These are phyloP conservation scores for Ustilago lituana DNA, from an alignment of 1,284 basidiomycete genomes.

Conservation along the genomic window DNA sequence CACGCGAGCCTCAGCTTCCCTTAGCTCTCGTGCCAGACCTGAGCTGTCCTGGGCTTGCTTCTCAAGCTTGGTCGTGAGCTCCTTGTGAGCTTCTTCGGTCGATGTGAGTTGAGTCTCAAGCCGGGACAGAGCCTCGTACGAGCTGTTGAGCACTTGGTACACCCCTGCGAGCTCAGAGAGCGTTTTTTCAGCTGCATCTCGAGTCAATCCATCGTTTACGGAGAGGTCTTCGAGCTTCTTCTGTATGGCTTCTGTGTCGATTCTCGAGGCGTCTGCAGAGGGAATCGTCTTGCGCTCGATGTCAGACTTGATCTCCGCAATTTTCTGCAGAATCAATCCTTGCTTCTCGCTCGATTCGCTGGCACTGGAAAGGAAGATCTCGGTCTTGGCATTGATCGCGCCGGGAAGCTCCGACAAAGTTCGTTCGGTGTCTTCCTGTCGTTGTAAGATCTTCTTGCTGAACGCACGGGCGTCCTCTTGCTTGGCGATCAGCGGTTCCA, in stretches of 20 bases:
- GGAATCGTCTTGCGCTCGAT: background rate
- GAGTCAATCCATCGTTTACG: constrained; percentile 2
- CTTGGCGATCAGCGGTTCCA: constrained; percentile 56
- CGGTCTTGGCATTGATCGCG: constrained; percentile 59
- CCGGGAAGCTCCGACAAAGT: constrained; percentile 48
- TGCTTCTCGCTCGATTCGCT: constrained; percentile 19
- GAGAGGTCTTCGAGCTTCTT: constrained; percentile 23
- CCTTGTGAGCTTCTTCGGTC: constrained; percentile 20
- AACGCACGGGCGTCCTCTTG: constrained; percentile 47
- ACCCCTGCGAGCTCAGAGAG: constrained; percentile 29
- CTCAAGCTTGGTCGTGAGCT: constrained; percentile 6
- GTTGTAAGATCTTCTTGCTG: constrained; percentile 44
- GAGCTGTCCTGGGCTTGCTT: constrained; percentile 14
- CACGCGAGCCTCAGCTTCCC: constrained; percentile 23
- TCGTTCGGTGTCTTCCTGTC: constrained; percentile 52
- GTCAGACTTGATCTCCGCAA: constrained; percentile 25
- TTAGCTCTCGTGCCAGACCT: constrained; percentile 6
- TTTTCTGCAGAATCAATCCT: constrained; percentile 12
- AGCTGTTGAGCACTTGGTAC: constrained; percentile 33
- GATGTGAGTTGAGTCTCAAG: constrained; percentile 16
- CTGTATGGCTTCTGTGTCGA: background rate
- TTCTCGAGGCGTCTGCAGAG: background rate
- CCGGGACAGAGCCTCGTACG: constrained; percentile 25
- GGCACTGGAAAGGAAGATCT: constrained; percentile 51
- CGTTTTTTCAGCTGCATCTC: constrained; percentile 33